phyloP scores from a whole-genome alignment of 805 yeast species.

The Pichia membranifaciens region DNA sequence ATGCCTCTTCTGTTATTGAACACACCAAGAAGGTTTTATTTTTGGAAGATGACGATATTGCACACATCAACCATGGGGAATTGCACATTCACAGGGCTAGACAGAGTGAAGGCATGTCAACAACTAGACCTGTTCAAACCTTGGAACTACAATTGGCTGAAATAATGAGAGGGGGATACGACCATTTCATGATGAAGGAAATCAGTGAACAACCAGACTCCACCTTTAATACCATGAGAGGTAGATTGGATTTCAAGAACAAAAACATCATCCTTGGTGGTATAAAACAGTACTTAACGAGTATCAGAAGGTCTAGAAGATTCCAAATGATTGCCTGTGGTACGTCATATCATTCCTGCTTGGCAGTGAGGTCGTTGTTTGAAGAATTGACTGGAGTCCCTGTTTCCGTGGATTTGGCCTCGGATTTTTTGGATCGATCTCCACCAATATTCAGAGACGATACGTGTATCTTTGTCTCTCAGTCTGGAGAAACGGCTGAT shows the following conservation, averaged over 20 bases:
- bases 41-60: constrained; percentile 97
- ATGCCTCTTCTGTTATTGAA: constrained; percentile 93
- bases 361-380: constrained; percentile 93
- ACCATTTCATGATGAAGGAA: constrained; percentile 98
- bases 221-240: constrained; percentile 97
- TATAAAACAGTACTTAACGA: constrained; percentile 71
- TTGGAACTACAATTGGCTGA: constrained; percentile 95
- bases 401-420: constrained; percentile 85
- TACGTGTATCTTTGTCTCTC: constrained; percentile 95
- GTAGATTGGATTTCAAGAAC: constrained; percentile 90
- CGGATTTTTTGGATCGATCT: constrained; percentile 88
- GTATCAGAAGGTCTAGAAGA: constrained; percentile 91
- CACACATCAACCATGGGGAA: constrained; percentile 97
- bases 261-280: constrained; percentile 83
- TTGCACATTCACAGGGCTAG: constrained; percentile 96
- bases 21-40: constrained; percentile 96
- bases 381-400: constrained; percentile 97
- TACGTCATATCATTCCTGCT: constrained; percentile 96
- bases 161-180: constrained; percentile 95
- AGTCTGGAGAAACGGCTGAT: constrained; percentile 99
- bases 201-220: constrained; percentile 98
- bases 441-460: constrained; percentile 99
- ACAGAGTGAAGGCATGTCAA: constrained; percentile 80
- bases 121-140: constrained; percentile 93
- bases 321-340: constrained; percentile 99